A percentile compares a stretch with the other conserved stretches of the same genome.
Conservation (phyloP, 1,139 yeast genomes). For the Lodderomyces orthopsilosis region DNA sequence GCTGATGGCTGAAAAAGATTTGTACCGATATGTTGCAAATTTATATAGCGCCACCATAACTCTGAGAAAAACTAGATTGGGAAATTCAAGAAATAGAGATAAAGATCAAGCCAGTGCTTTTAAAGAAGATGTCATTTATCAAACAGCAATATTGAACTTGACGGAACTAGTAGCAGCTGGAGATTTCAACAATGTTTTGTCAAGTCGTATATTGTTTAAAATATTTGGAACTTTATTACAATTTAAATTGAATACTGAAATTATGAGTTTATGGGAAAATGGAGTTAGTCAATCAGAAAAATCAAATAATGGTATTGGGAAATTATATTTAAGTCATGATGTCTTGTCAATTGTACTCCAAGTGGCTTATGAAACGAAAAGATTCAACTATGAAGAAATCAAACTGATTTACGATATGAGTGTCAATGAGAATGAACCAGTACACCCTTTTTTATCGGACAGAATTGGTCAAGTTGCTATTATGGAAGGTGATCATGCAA, state of each 20-base stretch:
- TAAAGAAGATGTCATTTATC: conserved; percentile 31
- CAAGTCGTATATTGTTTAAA: conserved; percentile 28
- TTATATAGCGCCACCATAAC: conserved; percentile 9
- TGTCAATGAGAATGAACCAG: conserved; percentile 19
- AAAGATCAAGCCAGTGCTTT: conserved; percentile 33
- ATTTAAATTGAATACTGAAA: conserved; percentile 33
- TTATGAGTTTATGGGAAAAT: conserved; percentile 42
- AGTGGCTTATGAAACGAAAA: conserved; percentile 59
- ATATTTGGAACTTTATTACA: conserved; percentile 23
- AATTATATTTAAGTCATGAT: conserved; percentile 44
- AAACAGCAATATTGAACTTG: conserved; percentile 33
- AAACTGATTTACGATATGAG: conserved; percentile 37
- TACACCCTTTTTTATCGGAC: conserved; percentile 29
- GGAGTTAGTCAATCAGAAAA: conserved; percentile 36
- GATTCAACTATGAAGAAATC: conserved; percentile 59
- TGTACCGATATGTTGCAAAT: conserved; percentile 22
- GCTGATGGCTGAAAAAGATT: conserved; percentile 24
- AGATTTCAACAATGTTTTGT: conserved; percentile 27
- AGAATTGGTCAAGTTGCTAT: conserved; percentile 44
- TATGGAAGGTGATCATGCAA: conserved; percentile 37
- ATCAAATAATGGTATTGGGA: conserved; percentile 15
- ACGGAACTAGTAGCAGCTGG: conserved; percentile 32
- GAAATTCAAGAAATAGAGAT: conserved; percentile 34
- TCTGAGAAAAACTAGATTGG: conserved; percentile 11
- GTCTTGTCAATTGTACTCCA: conserved; percentile 75